Percentiles rank a stretch among this genome's conserved stretches.
phyloP scores from a whole-genome alignment of 2,329 filamentous ascomycete species.

The Fusarium metavorans region DNA sequence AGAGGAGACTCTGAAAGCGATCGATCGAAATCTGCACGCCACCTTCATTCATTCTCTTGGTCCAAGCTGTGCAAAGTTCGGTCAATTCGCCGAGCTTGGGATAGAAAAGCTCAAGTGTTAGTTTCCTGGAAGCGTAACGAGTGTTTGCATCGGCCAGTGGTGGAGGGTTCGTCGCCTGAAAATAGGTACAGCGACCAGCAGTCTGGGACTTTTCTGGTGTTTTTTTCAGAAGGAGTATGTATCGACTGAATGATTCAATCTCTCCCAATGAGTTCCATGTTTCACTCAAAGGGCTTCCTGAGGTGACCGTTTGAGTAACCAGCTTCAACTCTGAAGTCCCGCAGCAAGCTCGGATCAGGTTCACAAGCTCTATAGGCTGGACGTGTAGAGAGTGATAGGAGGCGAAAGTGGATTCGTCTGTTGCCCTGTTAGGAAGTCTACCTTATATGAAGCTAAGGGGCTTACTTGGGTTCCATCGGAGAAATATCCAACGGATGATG shows the following conservation, averaged over 20 bases:
- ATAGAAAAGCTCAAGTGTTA: conserved; percentile 65
- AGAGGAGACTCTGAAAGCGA: conserved; percentile 64
- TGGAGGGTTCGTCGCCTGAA: conserved; percentile 17
- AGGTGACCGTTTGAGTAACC: conserved; percentile 49
- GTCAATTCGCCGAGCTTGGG: conserved; percentile 65
- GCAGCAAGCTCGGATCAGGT: conserved; percentile 77
- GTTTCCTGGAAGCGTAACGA: conserved; percentile 59
- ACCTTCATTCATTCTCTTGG: conserved; percentile 57
- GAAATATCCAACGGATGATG: conserved; percentile 84
- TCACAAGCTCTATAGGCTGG: conserved; percentile 73
- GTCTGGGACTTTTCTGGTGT: not conserved
- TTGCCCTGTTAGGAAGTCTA: conserved; percentile 8
- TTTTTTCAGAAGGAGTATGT: conserved; percentile 65
- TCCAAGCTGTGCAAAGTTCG: conserved; percentile 62
- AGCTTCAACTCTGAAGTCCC: conserved; percentile 58
- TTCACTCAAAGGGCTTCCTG: conserved; percentile 63
- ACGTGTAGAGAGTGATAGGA: conserved; percentile 73
- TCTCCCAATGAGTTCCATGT: conserved; percentile 60
- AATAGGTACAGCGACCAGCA: conserved; percentile 4
- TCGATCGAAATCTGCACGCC: conserved; percentile 64
- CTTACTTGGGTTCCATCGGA: conserved; percentile 85
- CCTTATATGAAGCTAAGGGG: not conserved
- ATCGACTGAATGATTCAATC: conserved; percentile 61
- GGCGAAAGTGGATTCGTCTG: conserved; percentile 76
- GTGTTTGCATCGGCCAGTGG: conserved; percentile 48